These are phyloP conservation scores for Picochlorum sp. DNA, from an alignment of 139 green algal genomes.

Conservation along the genomic window DNA sequence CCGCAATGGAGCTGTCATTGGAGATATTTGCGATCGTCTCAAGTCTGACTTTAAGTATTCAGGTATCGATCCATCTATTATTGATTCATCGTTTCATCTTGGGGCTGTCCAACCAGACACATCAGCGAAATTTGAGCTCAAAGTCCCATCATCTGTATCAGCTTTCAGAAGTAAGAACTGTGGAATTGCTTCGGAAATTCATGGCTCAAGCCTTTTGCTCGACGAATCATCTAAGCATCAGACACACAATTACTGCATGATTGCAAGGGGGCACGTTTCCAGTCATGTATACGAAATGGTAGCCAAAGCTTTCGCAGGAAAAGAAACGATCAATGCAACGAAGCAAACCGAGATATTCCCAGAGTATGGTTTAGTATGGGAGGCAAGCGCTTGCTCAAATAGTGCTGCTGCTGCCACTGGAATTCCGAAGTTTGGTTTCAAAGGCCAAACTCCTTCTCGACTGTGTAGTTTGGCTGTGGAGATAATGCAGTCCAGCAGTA, in stretches of 20 bases:
- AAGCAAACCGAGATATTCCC: not conserved
- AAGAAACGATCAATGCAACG: not conserved
- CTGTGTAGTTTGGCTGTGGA: too few species aligned
- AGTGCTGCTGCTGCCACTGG: too few species aligned
- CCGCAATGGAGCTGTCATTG: not conserved
- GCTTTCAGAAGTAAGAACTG: not conserved
- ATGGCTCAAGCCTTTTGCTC: too few species aligned
- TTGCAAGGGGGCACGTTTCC: not conserved
- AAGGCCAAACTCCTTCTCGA: too few species aligned
- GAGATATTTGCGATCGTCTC: not conserved
- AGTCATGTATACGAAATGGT: not conserved
- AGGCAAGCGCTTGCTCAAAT: not conserved
- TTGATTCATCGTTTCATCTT: slow-evolving; percentile 1
- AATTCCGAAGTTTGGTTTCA: too few species aligned
- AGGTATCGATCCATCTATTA: not conserved
- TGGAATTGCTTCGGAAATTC: too few species aligned
- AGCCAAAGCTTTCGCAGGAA: not conserved
- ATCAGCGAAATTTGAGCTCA: not conserved
- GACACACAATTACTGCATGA: not conserved
- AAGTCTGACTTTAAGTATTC: not conserved
- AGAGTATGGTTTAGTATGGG: not conserved
- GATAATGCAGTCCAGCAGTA: too few species aligned
- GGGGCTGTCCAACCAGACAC: not conserved
- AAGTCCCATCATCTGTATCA: not conserved
- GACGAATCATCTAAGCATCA: too few species aligned